Evolutionary conservation across 2,329 filamentous ascomycete genomes (phyloP).

Genomic region (Chaetomium sp.): DNA sequence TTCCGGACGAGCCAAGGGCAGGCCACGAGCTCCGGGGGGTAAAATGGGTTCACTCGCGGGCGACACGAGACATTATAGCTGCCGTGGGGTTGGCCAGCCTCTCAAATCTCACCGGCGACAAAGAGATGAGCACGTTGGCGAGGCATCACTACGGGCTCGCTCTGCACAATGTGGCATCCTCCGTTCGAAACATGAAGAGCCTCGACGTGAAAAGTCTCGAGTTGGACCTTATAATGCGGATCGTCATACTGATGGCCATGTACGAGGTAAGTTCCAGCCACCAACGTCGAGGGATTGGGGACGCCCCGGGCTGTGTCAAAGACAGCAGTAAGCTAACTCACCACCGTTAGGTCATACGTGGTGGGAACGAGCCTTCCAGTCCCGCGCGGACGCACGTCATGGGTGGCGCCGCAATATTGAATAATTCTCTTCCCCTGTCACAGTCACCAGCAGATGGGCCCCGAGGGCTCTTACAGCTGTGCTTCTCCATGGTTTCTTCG

Average conservation of each 20-base stretch:
- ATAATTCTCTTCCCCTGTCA: conserved; percentile 47
- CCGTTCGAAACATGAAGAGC: conserved; percentile 43
- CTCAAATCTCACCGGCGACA: conserved; percentile 54
- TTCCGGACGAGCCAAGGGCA: conserved; percentile 52
- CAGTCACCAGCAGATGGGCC: conserved; percentile 48
- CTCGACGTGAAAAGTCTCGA: conserved; percentile 40
- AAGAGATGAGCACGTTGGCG: conserved; percentile 50
- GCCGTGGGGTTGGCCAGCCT: conserved; percentile 62
- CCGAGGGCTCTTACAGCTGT: conserved; percentile 56
- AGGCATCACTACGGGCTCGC: conserved; percentile 57
- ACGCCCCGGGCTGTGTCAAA: neutral
- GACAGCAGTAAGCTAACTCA: neutral
- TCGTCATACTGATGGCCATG: conserved; percentile 60
- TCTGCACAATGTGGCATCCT: conserved; percentile 50
- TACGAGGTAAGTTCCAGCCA: conserved; percentile 54
- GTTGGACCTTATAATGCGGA: conserved; percentile 51
- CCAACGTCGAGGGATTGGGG: neutral
- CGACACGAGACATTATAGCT: conserved; percentile 53
- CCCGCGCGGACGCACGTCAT: conserved; percentile 61
- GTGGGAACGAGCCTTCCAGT: conserved; percentile 49
- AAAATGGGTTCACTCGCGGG: conserved; percentile 44
- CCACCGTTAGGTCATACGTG: conserved; percentile 47
- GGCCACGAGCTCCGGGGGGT: conserved; percentile 43
- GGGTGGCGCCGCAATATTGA: conserved; percentile 61
- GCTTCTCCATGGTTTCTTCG: conserved; percentile 55